Percentiles rank a stretch among this genome's conserved stretches.
These are phyloP conservation scores for Gossypium anomalum DNA, from an alignment of 345 rosid species.

Conservation along the genomic window DNA sequence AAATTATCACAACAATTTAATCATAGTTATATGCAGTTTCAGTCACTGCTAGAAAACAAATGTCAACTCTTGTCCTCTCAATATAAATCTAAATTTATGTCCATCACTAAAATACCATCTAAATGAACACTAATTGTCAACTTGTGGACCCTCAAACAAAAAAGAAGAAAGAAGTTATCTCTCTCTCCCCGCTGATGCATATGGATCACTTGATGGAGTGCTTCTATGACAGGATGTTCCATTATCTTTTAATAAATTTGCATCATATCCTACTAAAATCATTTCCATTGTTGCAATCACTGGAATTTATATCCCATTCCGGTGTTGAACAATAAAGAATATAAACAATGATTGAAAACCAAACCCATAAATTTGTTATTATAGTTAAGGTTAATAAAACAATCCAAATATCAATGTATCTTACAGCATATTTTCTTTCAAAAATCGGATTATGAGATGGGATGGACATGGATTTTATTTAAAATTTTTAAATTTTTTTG, in stretches of 20 bases:
- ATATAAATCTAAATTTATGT: too few relatives aligned
- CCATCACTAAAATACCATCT: neutral
- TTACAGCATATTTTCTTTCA: too few relatives aligned
- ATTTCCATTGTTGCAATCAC: neutral
- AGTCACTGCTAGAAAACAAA: neutral
- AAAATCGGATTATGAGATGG: too few relatives aligned
- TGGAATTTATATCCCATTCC: too few relatives aligned
- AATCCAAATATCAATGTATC: too few relatives aligned
- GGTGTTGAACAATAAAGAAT: too few relatives aligned
- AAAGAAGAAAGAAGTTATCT: neutral
- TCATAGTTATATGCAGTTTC: neutral
- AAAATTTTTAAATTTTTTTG: too few relatives aligned
- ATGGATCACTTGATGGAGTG: neutral
- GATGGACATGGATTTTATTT: too few relatives aligned
- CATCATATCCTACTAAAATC: neutral
- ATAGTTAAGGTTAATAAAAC: too few relatives aligned
- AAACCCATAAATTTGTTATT: too few relatives aligned
- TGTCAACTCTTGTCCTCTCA: neutral
- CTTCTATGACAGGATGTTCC: constrained; percentile 5
- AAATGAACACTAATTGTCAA: neutral
- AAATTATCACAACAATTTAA: neutral
- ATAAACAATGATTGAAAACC: too few relatives aligned
- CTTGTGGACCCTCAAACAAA: neutral
- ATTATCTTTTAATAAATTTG: neutral
- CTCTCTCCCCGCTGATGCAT: neutral